These are phyloP conservation scores for Guadua angustifolia DNA, from an alignment of 176 grass and related monocot species.

Conservation along the genomic window DNA sequence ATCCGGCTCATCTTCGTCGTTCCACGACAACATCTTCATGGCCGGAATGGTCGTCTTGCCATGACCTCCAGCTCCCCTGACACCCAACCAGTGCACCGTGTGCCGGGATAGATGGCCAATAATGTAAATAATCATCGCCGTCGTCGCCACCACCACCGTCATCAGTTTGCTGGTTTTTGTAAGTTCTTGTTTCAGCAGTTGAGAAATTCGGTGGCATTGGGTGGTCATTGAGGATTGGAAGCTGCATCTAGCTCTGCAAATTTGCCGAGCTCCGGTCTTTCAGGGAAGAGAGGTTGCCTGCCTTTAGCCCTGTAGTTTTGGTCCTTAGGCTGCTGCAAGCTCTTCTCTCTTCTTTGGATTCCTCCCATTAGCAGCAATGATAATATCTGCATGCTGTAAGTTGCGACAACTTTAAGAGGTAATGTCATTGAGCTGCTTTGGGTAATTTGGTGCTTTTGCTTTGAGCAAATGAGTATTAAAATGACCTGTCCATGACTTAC, in stretches of 20 bases:
- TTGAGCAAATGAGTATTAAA: background rate
- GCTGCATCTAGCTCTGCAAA: conserved; percentile 33
- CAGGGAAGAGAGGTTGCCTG: conserved; percentile 30
- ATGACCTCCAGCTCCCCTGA: conserved; percentile 41
- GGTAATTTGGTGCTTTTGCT: background rate
- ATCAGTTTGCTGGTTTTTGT: conserved; percentile 43
- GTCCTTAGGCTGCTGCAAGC: conserved; percentile 36
- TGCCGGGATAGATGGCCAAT: conserved; percentile 23
- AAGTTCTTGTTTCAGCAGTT: conserved; percentile 49
- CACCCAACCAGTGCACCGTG: background rate
- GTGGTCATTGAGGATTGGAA: conserved; percentile 8
- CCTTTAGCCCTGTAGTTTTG: conserved; percentile 54
- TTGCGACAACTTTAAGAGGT: conserved; percentile 36
- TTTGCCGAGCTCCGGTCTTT: background rate
- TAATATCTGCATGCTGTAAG: conserved; percentile 39
- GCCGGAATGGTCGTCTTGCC: conserved; percentile 56
- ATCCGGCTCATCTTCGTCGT: conserved; percentile 27
- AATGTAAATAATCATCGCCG: background rate
- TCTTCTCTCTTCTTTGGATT: conserved; percentile 37
- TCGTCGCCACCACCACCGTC: background rate
- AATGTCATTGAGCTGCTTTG: conserved; percentile 49
- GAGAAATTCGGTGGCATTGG: conserved; percentile 36
- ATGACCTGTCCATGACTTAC: background rate
- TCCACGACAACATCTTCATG: conserved; percentile 72
- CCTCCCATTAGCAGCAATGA: conserved; percentile 34